Conservation (phyloP, 306 rosid species). For the Acacia crassicarpa region DNA sequence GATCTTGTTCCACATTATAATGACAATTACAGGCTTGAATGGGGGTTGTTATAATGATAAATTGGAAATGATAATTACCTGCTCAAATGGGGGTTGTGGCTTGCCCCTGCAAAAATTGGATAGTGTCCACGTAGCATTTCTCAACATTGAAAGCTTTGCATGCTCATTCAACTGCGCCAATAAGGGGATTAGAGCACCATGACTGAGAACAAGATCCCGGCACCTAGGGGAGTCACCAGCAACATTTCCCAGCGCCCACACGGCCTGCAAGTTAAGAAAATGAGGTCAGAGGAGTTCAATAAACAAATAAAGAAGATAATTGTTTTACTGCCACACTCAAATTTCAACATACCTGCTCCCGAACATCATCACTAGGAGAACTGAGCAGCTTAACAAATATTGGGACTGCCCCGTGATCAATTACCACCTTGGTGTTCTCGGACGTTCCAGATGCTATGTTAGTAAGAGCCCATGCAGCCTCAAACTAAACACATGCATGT, state of each 20-base stretch:
- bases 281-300: background rate
- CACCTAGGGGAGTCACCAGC: slow-evolving; percentile 97
- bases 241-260: slow-evolving; percentile 95
- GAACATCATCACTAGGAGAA: slow-evolving; percentile 91
- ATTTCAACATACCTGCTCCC: slow-evolving; percentile 72
- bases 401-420: slow-evolving; percentile 92
- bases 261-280: slow-evolving; percentile 58
- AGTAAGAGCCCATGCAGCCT: slow-evolving; percentile 98
- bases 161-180: slow-evolving; percentile 82
- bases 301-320: background rate
- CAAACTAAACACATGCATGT: slow-evolving; percentile 50
- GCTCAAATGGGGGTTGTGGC: slow-evolving; percentile 91
- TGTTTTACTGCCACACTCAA: background rate
- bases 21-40: background rate
- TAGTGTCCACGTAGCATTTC: slow-evolving; percentile 94
- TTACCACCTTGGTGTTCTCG: slow-evolving; percentile 87
- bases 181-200: slow-evolving; percentile 78
- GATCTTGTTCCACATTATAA: background rate
- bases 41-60: background rate
- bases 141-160: slow-evolving; percentile 92
- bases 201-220: slow-evolving; percentile 84
- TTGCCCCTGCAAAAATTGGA: slow-evolving; percentile 95
- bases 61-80: slow-evolving; percentile 41
- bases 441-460: slow-evolving; percentile 95
- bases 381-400: slow-evolving; percentile 84